phyloP scores from a whole-genome alignment of 192 early-diverging fungal species.

The Mortierella alpina region DNA sequence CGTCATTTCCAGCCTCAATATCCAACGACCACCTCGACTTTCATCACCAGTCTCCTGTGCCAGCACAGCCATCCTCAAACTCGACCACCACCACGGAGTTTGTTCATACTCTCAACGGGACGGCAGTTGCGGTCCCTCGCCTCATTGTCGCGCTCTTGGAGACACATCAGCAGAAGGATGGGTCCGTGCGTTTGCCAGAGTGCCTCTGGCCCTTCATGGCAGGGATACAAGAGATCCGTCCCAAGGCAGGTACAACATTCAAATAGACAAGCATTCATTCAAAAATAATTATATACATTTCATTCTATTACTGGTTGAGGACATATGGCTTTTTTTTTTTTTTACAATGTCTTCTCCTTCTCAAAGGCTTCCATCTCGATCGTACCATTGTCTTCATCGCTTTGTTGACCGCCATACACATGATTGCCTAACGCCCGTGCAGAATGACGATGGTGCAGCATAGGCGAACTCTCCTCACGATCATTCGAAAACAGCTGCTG shows the following conservation, averaged over 20 bases:
- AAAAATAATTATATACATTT: neutral
- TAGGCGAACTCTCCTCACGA: neutral
- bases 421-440: conserved; percentile 18
- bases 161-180: conserved; percentile 80
- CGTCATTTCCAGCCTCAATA: neutral
- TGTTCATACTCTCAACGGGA: conserved; percentile 94
- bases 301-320: no score
- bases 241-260: conserved; percentile 6
- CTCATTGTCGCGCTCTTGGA: conserved; percentile 90
- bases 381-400: neutral
- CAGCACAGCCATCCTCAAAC: conserved; percentile 21
- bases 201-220: conserved; percentile 80
- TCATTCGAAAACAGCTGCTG: neutral
- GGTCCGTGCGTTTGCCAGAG: conserved; percentile 76
- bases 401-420: neutral
- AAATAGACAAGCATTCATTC: neutral
- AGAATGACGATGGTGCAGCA: conserved; percentile 14
- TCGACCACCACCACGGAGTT: conserved; percentile 63
- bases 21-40: neutral
- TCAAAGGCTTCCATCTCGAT: conserved; percentile 26
- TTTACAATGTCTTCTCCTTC: conserved; percentile 11
- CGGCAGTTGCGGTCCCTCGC: conserved; percentile 90
- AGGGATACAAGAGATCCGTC: conserved; percentile 53
- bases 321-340: no score
- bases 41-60: conserved; percentile 25